Percentiles rank a stretch among this genome's conserved stretches.
These are phyloP conservation scores for Talaromyces sp. DNA, from an alignment of 2,329 filamentous ascomycete species.

Conservation along the genomic window DNA sequence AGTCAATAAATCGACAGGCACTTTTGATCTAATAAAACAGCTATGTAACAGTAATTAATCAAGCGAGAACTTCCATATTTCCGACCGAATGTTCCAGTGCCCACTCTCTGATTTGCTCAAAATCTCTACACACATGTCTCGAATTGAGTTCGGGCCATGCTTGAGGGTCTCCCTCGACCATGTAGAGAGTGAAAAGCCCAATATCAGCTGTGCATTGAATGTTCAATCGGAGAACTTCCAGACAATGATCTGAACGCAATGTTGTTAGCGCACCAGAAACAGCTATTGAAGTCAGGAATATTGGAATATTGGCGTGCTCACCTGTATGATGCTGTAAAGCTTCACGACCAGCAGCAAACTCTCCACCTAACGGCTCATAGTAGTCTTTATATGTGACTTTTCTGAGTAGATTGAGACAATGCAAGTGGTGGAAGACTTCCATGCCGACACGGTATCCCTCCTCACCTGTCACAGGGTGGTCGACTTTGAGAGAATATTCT, in stretches of 20 bases:
- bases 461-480: constrained; percentile 11
- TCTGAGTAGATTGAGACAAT: constrained; percentile 14
- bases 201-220: constrained; percentile 14
- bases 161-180: constrained; percentile 12
- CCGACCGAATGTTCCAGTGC: constrained; percentile 12
- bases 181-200: constrained; percentile 14
- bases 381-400: constrained; percentile 14
- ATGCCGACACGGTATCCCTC: constrained; percentile 15
- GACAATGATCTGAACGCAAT: constrained; percentile 2
- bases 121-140: constrained; percentile 12
- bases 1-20: not conserved
- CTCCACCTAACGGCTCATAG: constrained; percentile 13
- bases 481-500: constrained; percentile 1
- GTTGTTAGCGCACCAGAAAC: too few species aligned
- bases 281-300: not conserved
- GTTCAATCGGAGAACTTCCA: constrained; percentile 5
- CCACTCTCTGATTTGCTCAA: constrained; percentile 5
- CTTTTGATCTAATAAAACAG: not conserved
- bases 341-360: constrained; percentile 6
- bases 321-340: constrained; percentile 11
- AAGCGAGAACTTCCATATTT: constrained; percentile 11
- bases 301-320: not conserved
- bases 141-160: constrained; percentile 15
- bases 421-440: constrained; percentile 14
- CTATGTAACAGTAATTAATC: not conserved